phyloP scores from a whole-genome alignment of 306 rosid genomes.

The Delonix regia region DNA sequence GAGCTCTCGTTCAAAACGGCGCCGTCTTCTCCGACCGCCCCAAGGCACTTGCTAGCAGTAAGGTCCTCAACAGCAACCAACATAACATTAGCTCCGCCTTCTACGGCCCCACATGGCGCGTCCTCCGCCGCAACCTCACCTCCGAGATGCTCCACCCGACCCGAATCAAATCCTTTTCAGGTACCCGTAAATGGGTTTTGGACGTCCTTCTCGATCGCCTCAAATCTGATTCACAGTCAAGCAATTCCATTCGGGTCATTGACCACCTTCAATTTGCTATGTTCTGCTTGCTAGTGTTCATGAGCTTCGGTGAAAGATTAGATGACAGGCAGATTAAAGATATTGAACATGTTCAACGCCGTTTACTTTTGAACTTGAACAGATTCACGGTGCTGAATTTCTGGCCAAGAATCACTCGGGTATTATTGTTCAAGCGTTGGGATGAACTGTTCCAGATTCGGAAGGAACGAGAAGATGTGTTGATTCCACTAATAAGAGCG shows the following conservation, averaged over 20 bases:
- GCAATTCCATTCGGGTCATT: neutral
- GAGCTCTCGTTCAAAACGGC: slow-evolving; percentile 41
- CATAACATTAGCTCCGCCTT: slow-evolving; percentile 26
- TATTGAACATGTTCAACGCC: neutral
- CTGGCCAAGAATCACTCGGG: neutral
- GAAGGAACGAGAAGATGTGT: neutral
- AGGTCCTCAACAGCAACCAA: neutral
- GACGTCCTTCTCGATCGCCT: neutral
- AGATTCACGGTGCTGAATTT: neutral
- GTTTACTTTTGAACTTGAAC: neutral
- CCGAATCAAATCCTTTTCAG: neutral
- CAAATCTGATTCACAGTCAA: neutral
- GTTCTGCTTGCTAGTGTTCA: neutral
- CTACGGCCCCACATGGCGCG: neutral
- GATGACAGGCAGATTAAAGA: neutral
- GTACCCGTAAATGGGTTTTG: neutral
- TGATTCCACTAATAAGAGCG: neutral
- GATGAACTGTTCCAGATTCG: neutral
- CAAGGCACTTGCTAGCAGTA: neutral
- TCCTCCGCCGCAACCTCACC: neutral
- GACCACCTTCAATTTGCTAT: neutral
- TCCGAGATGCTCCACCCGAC: neutral
- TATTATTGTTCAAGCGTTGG: neutral
- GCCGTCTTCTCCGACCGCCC: slow-evolving; percentile 47
- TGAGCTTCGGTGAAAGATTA: neutral